These are phyloP conservation scores for Talaromyces sp. DNA, from an alignment of 2,329 filamentous ascomycete species.

Conservation along the genomic window DNA sequence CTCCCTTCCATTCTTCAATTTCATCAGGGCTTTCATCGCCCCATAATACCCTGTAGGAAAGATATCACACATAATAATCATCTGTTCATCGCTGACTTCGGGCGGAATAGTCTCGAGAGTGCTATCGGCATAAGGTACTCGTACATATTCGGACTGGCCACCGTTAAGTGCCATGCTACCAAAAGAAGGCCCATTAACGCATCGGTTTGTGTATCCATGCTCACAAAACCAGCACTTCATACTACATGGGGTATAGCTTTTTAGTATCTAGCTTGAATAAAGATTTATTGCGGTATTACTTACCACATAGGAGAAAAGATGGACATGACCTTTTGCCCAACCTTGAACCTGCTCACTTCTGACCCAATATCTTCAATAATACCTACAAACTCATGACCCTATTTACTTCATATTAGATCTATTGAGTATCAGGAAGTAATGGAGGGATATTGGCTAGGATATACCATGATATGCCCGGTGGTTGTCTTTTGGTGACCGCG, in stretches of 20 bases:
- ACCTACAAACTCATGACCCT: conserved; percentile 76
- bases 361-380: conserved; percentile 62
- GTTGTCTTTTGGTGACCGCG: conserved; percentile 55
- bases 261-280: conserved; percentile 5
- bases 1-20: neutral
- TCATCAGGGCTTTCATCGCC: conserved; percentile 2
- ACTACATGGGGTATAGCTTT: conserved; percentile 52
- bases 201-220: conserved; percentile 62
- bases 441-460: neutral
- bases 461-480: conserved; percentile 44
- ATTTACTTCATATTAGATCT: conserved; percentile 18
- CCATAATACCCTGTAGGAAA: conserved; percentile 68
- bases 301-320: conserved; percentile 75
- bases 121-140: conserved; percentile 70
- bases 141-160: conserved; percentile 73
- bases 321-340: conserved; percentile 71
- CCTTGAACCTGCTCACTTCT: conserved; percentile 60
- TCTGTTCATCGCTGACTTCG: conserved; percentile 62
- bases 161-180: conserved; percentile 64
- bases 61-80: conserved; percentile 83
- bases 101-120: conserved; percentile 66
- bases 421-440: neutral
- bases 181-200: conserved; percentile 62
- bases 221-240: conserved; percentile 68
- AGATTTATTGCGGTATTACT: conserved; percentile 17